Evolutionary conservation across 345 rosid genomes (phyloP).

Genomic region (Salix purpurea): DNA sequence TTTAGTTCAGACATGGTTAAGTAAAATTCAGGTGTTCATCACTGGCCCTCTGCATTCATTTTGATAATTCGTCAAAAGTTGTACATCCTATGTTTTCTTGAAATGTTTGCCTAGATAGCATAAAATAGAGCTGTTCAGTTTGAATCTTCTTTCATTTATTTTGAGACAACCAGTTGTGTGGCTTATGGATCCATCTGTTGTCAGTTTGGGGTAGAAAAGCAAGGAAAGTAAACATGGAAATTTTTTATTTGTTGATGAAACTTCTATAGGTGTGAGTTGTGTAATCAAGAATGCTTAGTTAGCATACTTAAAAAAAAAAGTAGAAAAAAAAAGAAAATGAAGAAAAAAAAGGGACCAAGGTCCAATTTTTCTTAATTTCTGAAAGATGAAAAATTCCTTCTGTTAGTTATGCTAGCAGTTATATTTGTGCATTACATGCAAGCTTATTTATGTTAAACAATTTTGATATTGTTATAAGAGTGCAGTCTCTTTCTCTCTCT

Average conservation of each 20-base stretch:
- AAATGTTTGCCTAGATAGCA: neutral
- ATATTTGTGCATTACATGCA: neutral
- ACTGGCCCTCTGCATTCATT: neutral
- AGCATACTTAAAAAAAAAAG: neutral
- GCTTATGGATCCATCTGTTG: neutral
- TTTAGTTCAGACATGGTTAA: slow-evolving; percentile 71
- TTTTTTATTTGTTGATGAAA: neutral
- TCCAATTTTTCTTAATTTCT: neutral
- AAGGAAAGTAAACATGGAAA: neutral
- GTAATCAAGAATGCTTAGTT: neutral
- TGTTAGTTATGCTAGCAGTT: neutral
- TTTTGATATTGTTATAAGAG: neutral
- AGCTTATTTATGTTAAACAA: neutral
- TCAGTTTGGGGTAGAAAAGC: neutral
- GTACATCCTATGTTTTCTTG: neutral
- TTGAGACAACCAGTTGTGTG: neutral
- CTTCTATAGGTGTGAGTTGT: neutral
- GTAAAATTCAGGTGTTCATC: slow-evolving; percentile 61
- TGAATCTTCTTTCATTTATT: neutral
- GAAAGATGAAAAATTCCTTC: neutral
- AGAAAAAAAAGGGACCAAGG: neutral
- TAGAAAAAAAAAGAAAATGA: neutral
- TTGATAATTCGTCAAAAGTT: neutral
- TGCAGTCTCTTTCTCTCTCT: neutral
- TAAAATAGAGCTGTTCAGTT: neutral